Base-by-base conservation (phyloP, 2,329 filamentous ascomycete species). In the Emergomyces orientalis region DNA sequence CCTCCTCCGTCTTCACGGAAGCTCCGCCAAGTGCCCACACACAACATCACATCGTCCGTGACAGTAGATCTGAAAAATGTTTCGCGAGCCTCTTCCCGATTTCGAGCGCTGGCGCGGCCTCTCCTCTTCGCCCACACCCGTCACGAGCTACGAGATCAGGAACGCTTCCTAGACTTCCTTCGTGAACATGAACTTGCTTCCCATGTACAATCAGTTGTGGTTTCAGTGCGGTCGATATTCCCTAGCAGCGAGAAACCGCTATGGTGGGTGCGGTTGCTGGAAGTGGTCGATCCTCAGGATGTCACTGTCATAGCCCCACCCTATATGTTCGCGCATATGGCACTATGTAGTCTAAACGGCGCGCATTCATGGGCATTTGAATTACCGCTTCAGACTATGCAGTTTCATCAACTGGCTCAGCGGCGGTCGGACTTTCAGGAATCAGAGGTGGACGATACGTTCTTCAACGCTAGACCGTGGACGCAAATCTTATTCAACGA, bases 401-500 rank as follows among this genome's bases (percentile, higher is more conserved):
- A 79, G 60, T 71, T 85, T 61, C 59, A 59, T 55, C 39, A 62
- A 60, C 49, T 32, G 13, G 37, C 56, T 47, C 56, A 45, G 37
- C 45, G 63, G 60, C 6, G 60, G 67, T 25, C 66, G 69, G 0
- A 69, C 73, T 1, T 76, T 72, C 65, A 71, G 71, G 60, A 65
- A 13, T n/a, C 71, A 47, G 64, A 69, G 6, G 61, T 65, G 13
- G 67, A 65, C 32, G 62, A 68, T 0, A 74, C 69, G 30, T 74
- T 90, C 0, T 81, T 90, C 54, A 79, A 80, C 32, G 76, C 82
- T n/a, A 80, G 83, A 1, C 82, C 82, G 1, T 92, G 89, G 89
- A 80, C 79, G 0, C 80, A 82, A 22, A 69, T 91, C 0, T 77
- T 83, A 1, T 82, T 91, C 66, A 92, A 92, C 71, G 89, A 93